These are phyloP conservation scores for Penicillium sp. DNA, from an alignment of 2,329 filamentous ascomycete genomes.

Conservation along the genomic window DNA sequence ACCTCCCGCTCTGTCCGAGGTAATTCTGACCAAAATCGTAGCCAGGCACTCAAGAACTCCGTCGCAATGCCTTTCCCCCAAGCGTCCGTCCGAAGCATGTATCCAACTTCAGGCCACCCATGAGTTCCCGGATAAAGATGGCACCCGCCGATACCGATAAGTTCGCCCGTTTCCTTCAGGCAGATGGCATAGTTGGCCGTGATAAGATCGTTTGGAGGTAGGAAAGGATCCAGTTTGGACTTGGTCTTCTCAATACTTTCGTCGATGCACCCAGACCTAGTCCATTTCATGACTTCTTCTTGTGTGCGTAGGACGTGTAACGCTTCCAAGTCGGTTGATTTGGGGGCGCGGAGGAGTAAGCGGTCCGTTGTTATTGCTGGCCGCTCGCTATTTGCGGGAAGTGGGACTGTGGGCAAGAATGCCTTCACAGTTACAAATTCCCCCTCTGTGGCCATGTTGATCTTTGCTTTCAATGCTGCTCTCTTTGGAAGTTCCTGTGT, in stretches of 20 bases:
- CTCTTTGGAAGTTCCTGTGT: not conserved
- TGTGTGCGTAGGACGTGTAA: slow-evolving; percentile 13
- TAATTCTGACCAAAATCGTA: slow-evolving; percentile 8
- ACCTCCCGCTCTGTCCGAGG: slow-evolving; percentile 11
- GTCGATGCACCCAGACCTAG: slow-evolving; percentile 8
- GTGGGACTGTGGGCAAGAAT: slow-evolving; percentile 11
- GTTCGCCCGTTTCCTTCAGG: slow-evolving; percentile 13
- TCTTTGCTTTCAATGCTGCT: not conserved
- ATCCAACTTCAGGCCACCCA: slow-evolving; percentile 18
- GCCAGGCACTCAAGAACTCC: slow-evolving; percentile 14
- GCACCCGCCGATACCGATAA: slow-evolving; percentile 16
- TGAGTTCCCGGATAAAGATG: slow-evolving; percentile 11
- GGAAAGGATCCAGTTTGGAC: slow-evolving; percentile 11
- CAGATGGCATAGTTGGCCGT: slow-evolving; percentile 16
- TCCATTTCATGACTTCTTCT: slow-evolving; percentile 18
- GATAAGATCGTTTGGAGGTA: slow-evolving; percentile 12
- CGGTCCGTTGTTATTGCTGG: slow-evolving; percentile 11
- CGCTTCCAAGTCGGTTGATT: slow-evolving; percentile 12
- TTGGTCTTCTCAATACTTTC: slow-evolving; percentile 10
- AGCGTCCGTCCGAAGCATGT: slow-evolving; percentile 11
- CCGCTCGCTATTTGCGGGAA: slow-evolving; percentile 9
- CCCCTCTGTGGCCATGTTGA: not conserved
- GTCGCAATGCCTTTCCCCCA: slow-evolving; percentile 16
- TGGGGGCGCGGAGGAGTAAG: slow-evolving; percentile 9
- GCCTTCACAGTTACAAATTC: slow-evolving; percentile 10